A percentile compares a stretch with the other conserved stretches of the same genome.
These are phyloP conservation scores for Didymella exigua DNA, from an alignment of 2,329 filamentous ascomycete species.

Conservation along the genomic window DNA sequence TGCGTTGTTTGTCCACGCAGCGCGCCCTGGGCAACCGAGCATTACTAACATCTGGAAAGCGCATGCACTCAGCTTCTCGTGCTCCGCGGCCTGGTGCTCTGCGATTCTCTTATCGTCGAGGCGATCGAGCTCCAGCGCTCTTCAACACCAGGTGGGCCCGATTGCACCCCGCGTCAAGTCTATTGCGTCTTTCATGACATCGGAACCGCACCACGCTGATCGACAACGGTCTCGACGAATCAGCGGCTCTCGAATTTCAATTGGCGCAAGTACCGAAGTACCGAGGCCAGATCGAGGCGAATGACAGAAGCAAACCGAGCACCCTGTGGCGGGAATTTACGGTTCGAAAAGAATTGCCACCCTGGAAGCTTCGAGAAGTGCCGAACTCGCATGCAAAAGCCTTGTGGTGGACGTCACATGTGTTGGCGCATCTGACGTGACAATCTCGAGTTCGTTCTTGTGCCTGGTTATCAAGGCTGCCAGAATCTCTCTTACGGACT, in stretches of 20 bases:
- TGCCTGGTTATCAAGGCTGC: background rate
- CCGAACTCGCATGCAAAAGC: background rate
- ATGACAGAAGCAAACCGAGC: constrained; percentile 9
- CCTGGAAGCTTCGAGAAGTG: constrained; percentile 6
- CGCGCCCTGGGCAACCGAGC: background rate
- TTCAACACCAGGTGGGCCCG: background rate
- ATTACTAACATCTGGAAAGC: background rate
- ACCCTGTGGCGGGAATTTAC: constrained; percentile 2
- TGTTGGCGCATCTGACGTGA: constrained; percentile 3
- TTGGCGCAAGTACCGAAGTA: constrained; percentile 7
- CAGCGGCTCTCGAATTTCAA: background rate
- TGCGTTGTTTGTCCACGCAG: background rate
- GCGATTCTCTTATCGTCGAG: background rate
- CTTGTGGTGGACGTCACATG: constrained; percentile 1
- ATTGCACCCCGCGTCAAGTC: constrained; percentile 10
- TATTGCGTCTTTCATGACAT: constrained; percentile 16
- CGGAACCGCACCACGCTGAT: constrained; percentile 17
- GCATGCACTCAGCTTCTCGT: background rate
- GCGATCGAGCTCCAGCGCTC: background rate
- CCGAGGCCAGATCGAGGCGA: constrained; percentile 18
- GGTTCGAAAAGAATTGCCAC: constrained; percentile 1
- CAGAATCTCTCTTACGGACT: background rate
- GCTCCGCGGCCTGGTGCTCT: background rate
- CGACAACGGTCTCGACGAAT: constrained; percentile 6
- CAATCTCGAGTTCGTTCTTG: background rate